Base-by-base conservation (phyloP, 805 yeast genomes). In the Clavispora carvajalis region DNA sequence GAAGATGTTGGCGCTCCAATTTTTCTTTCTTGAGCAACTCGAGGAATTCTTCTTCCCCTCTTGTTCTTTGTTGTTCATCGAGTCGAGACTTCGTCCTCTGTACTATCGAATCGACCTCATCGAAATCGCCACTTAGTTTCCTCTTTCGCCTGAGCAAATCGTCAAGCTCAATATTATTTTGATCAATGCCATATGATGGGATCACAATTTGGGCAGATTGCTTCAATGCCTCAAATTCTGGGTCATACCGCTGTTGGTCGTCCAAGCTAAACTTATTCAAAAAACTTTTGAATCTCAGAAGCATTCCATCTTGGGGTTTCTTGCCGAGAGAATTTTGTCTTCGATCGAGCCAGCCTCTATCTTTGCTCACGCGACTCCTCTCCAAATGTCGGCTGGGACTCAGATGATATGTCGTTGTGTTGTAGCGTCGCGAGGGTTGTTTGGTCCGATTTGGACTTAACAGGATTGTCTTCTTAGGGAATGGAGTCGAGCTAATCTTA, bases 81-180 rank as follows among this genome's bases (percentile, higher is more conserved):
- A 19, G 39, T 8, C 16, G 22, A 5, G 6, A 1, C 21, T 23
- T 29, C 6, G 39, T 33, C 8, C 7, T 19, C 35, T 22, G 33
- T 3, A 37, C 39, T 22, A 25, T 22, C 8, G 22, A 5, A 23
- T 37, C 39, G 11, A 37, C 39, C 35, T 29, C 28, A 19, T 37
- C 39, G 8, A 29, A 9, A 6, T 37, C 39, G 3, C n/a, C 9
- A 19, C 31, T 28, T 28, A 28, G 19, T 8, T 15, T 15, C 16
- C 31, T 28, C 31, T 28, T 28, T 4, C 31, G 31, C 9, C 31
- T 19, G 3, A 15, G 9, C 9, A 28, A 8, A 5, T 28, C 10
- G 9, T 15, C 31, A 16, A 28, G 31, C 5, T 28, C 31, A 16
- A 28, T 12, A 11, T 28, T 8, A 3, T 6, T 12, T 3, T n/a